Base-by-base conservation (phyloP, 805 yeast genomes). In the Yarrowia divulgata region DNA sequence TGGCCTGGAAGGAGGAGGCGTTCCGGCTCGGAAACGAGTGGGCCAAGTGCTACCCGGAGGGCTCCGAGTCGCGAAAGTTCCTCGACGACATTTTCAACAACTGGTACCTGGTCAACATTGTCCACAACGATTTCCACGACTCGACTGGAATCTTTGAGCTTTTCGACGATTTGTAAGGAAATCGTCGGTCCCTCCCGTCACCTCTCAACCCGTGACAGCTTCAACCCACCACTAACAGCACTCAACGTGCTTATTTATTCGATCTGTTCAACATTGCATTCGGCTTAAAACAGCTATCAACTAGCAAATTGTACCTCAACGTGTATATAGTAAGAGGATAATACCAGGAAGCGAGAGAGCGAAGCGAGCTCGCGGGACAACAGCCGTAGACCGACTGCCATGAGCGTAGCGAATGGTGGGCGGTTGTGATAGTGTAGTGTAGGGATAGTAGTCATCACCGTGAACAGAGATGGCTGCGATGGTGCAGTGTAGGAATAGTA, bases 1-100 rank as follows among this genome's bases (percentile, higher is more conserved):
- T 93, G 74, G 98, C 98, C 14, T 94, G 98, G 98, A 93, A 92
- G 78, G 97, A 94, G 77, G 98, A 94, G 79, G 94, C 94, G 48
- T 94, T 85, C 83, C 84, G 92, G 72, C 88, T 94, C 71, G 84
- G 93, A 67, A 82, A 84, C 64, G 97, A 91, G 77, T 94, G 98
- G 98, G 79, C 78, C 63, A 66, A 71, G 55, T 79, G 74, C 75
- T 78, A 74, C 70, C 73, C 74, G n/a, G 73, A 72, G 32, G 75
- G 68, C 18, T 71, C 77, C 18, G 70, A 69, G 14, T 74, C 87
- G 42, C 74, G 82, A 18, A 72, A 78, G 19, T 81, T 89, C 68
- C 76, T 89, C 71, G 75, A 80, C 62, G 73, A 75, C 4, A 77
- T 90, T 62, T 81, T 87, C 67, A 79, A 86, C 60, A 85, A 85